Percentiles rank a stretch among this genome's conserved stretches.
These are phyloP conservation scores for Fusarium nanum DNA, from an alignment of 2,329 filamentous ascomycete species.

Conservation along the genomic window DNA sequence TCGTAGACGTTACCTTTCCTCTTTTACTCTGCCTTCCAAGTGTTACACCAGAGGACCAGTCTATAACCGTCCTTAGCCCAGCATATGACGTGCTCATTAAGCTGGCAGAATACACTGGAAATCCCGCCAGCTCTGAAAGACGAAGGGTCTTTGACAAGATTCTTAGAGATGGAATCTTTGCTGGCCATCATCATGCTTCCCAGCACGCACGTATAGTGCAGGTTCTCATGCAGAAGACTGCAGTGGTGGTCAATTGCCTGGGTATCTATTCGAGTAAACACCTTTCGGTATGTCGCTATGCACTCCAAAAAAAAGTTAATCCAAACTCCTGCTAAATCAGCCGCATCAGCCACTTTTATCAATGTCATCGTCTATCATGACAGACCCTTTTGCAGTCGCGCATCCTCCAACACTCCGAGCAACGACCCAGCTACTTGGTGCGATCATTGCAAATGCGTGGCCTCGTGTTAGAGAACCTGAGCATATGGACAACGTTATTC, in stretches of 20 bases:
- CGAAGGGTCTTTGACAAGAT: slow-evolving; percentile 63
- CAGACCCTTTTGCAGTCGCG: slow-evolving; percentile 73
- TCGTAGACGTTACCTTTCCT: slow-evolving; percentile 76
- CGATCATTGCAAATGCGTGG: slow-evolving; percentile 73
- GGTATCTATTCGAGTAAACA: slow-evolving; percentile 74
- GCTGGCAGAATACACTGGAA: slow-evolving; percentile 57
- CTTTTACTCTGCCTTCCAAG: slow-evolving; percentile 81
- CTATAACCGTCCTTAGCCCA: slow-evolving; percentile 69
- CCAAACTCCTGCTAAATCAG: slow-evolving; percentile 19
- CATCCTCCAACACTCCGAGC: slow-evolving; percentile 65
- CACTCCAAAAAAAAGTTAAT: not conserved
- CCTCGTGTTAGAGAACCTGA: slow-evolving; percentile 67
- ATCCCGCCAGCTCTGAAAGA: slow-evolving; percentile 43
- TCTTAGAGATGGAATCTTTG: slow-evolving; percentile 66
- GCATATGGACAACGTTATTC: slow-evolving; percentile 73
- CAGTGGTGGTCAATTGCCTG: slow-evolving; percentile 64
- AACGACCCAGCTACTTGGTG: slow-evolving; percentile 65
- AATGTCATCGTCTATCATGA: slow-evolving; percentile 72
- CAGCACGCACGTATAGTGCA: slow-evolving; percentile 68
- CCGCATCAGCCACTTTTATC: slow-evolving; percentile 71
- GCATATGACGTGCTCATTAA: slow-evolving; percentile 75
- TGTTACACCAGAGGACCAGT: slow-evolving; percentile 79
- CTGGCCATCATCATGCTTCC: slow-evolving; percentile 67
- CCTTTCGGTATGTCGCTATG: slow-evolving; percentile 63
- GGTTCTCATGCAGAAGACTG: slow-evolving; percentile 64